Evolutionary conservation across 805 yeast species (phyloP), one percentile per base, ranked within the genome.

Genomic region (Saccharomycopsis synnaedendra): DNA sequence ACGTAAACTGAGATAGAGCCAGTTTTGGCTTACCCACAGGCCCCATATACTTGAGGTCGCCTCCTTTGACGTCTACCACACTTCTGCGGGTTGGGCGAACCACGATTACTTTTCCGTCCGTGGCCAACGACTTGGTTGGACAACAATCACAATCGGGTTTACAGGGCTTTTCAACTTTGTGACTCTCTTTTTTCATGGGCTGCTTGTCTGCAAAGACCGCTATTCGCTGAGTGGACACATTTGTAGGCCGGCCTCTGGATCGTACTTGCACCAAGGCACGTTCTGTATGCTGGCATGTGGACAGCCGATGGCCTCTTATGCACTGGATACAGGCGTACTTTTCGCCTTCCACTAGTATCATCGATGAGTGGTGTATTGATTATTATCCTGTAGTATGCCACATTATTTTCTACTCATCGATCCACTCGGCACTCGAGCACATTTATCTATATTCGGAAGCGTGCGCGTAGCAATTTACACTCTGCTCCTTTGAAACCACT

Each of bases 281-380:
- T 45, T 75, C 70, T 32, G 83, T 76, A 63, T 90, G 98, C 46
- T 76, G 76, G 63, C 98, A 90, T 47, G 82, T 78, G 1, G 90
- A 79, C 1, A 96, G 85, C 39, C 98, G 67, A 59, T 90, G 98
- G 11, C 97, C 97, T 41, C 96, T 69, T 29, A 93, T 86, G 60
- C 98, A 90, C 58, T 81, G 82, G 47, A 76, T 75, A 63, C 96
- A 87, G 3, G 95, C 85, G 60, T 84, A 83, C 57, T 88, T 83
- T 56, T 76, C 82, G 32, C 83, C 84, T 54, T 83, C 84, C 57
- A 82, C 84, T 46, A 85, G 65, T 46, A 87, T 84, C 95, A 87
- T 86, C 9, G 28, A 6, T 36, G 10, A 34, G 9, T 39, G 9
- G 11, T 8, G 63, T 4, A 19, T 1, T 58, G 59, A 3, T 57